Percentiles rank a stretch among this genome's conserved stretches.
Conservation (phyloP, 441 rosid species). For the Euphorbia celastroides region DNA sequence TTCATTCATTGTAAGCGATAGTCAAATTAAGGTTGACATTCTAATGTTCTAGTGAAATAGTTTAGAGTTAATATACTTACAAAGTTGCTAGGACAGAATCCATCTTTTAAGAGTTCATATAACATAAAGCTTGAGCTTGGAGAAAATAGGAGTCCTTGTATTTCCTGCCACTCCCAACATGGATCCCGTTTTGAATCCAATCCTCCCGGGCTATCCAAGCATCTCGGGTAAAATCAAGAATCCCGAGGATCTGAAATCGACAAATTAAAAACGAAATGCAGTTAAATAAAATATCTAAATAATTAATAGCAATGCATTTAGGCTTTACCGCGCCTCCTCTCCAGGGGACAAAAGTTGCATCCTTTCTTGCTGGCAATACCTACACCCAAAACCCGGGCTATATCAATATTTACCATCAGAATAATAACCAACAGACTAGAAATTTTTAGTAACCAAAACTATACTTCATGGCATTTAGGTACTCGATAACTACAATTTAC, state of each 20-base stretch:
- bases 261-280: not conserved
- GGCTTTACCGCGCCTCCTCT: conserved; percentile 92
- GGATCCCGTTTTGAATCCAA: conserved; percentile 83
- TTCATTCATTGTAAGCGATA: too few species aligned
- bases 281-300: not conserved
- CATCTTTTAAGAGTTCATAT: conserved; percentile 46
- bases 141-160: conserved; percentile 86
- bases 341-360: conserved; percentile 66
- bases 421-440: conserved; percentile 1
- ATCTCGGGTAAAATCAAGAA: conserved; percentile 82
- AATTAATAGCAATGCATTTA: not conserved
- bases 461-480: not conserved
- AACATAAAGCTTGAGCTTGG: conserved; percentile 81
- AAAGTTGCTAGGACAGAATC: too few species aligned
- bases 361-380: conserved; percentile 80
- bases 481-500: not conserved
- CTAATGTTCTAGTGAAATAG: too few species aligned
- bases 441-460: not conserved
- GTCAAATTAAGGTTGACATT: too few species aligned
- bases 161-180: conserved; percentile 66
- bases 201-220: conserved; percentile 86
- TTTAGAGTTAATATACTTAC: too few species aligned
- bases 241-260: conserved; percentile 62
- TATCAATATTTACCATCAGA: conserved; percentile 21
- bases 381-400: conserved; percentile 18